phyloP scores from a whole-genome alignment of 2,329 filamentous ascomycete species.

The Cladosporium sp. region DNA sequence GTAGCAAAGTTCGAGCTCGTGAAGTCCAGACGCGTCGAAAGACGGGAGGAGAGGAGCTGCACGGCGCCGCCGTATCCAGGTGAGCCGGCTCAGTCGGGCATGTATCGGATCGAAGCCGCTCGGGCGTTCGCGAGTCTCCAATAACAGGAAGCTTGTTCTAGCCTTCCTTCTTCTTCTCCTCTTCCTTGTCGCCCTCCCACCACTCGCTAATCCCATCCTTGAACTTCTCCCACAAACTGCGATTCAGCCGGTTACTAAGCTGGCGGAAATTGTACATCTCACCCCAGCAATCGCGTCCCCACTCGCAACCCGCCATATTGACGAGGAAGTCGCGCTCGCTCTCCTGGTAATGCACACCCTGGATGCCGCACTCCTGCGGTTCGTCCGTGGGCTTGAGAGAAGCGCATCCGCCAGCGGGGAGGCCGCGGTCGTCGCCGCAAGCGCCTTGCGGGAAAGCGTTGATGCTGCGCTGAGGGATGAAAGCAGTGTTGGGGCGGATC shows the following conservation, averaged over 20 bases:
- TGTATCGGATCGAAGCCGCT: too few species aligned
- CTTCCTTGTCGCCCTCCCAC: slow-evolving; percentile 22
- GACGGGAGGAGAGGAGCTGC: too few species aligned
- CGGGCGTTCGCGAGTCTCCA: too few species aligned
- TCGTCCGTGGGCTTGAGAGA: slow-evolving; percentile 16
- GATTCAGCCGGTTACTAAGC: slow-evolving; percentile 84
- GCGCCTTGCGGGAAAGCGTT: slow-evolving; percentile 92
- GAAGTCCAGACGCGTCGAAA: too few species aligned
- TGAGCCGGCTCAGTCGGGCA: too few species aligned
- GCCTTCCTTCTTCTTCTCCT: slow-evolving; percentile 16
- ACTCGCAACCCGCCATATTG: slow-evolving; percentile 98
- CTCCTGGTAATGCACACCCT: slow-evolving; percentile 74
- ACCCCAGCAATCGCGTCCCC: slow-evolving; percentile 94
- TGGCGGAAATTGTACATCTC: slow-evolving; percentile 97
- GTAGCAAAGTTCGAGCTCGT: too few species aligned
- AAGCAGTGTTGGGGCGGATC: slow-evolving; percentile 83
- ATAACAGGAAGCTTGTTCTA: neutral
- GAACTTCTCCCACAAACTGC: slow-evolving; percentile 70
- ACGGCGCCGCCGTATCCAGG: too few species aligned
- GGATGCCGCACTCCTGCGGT: slow-evolving; percentile 28
- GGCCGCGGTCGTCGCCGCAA: slow-evolving; percentile 71
- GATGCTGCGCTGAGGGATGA: slow-evolving; percentile 85
- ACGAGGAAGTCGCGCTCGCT: slow-evolving; percentile 87
- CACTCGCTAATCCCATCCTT: slow-evolving; percentile 36
- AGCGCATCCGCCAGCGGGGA: slow-evolving; percentile 49